Evolutionary conservation across 805 yeast genomes (phyloP), one percentile per base, ranked within the genome.

Genomic region (Starmerella cellae): DNA sequence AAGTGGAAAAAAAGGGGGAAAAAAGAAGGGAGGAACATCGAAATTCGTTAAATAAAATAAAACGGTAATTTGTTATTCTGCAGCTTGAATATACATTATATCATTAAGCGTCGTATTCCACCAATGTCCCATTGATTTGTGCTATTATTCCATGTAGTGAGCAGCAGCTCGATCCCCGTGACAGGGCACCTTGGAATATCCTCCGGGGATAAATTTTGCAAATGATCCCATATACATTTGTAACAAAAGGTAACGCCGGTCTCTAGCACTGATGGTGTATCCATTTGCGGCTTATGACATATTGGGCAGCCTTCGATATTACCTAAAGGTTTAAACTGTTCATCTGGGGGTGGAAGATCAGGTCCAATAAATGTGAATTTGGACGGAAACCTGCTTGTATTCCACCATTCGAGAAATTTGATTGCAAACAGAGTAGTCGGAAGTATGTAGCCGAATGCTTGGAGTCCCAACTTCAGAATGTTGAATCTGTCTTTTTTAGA

Each of bases 371-470:
- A 14, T 21, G 48, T 39, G 22, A 51, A 29, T 20, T 48, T 43
- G 21, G 50, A 60, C 3, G 82, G 75, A 55, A 83, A 72, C 46
- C 80, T 83, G 14, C 85, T 75, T 21, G 81, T 72, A 47, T 76
- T 75, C 93, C 94, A 87, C 95, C 96, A 87, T 59, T 87, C 96
- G 28, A 84, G 66, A 52, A 87, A 82, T 61, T 84, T 83, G 46
- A 87, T 67, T 20, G 77, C 55, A 56, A 88, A 85, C 39, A 87
- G 79, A 2, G 93, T 82, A 0, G 79, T 69, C 0, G 95, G 95
- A 61, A 88, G 74, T 63, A 38, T 74, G 69, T 50, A 71, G 42
- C 50, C 47, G 28, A 51, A 35, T 13, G 42, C 48, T 16, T 37
- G 32, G 5, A 51, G 37, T 14, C 37, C 39, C 10, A 19, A 27